Evolutionary conservation across 164 flowering plant species (phyloP).

Genomic region (Akebia trifoliata): DNA sequence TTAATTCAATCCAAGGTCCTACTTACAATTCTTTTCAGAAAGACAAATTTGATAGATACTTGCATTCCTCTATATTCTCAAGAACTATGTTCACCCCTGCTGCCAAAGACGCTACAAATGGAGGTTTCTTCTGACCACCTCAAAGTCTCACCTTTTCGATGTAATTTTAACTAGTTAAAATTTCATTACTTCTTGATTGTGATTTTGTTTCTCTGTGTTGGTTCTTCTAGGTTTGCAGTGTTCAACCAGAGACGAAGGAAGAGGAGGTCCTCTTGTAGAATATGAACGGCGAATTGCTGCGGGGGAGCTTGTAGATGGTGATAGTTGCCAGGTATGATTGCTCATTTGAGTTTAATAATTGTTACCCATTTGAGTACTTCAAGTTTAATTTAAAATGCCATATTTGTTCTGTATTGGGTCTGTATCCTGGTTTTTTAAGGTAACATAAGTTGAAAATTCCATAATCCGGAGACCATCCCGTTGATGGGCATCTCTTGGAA

Average conservation of each 20-base stretch:
- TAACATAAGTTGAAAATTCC: too few relatives aligned
- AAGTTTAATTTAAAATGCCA: too few relatives aligned
- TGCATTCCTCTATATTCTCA: slow-evolving; percentile 24
- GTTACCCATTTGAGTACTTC: too few relatives aligned
- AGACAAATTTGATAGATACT: slow-evolving; percentile 21
- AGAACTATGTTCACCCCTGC: slow-evolving; percentile 48
- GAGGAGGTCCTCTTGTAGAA: slow-evolving; percentile 84
- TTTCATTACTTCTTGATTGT: neutral
- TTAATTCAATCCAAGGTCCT: slow-evolving; percentile 7
- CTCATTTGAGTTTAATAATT: neutral
- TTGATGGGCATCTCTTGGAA: slow-evolving; percentile 6
- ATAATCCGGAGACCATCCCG: neutral
- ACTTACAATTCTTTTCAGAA: slow-evolving; percentile 4
- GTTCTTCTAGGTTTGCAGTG: neutral
- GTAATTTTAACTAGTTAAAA: neutral
- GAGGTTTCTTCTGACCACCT: slow-evolving; percentile 30
- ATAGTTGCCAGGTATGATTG: slow-evolving; percentile 61
- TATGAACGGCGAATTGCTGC: slow-evolving; percentile 76
- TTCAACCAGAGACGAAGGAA: slow-evolving; percentile 27
- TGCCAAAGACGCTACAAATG: slow-evolving; percentile 30
- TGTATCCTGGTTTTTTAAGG: too few relatives aligned
- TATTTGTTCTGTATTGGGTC: too few relatives aligned
- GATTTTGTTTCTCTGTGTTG: slow-evolving; percentile 1
- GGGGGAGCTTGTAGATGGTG: slow-evolving; percentile 89
- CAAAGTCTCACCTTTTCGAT: neutral